Evolutionary conservation across 1,139 yeast genomes (phyloP), one percentile per base, ranked within the genome.

Genomic region (Candida buenavistaensis): DNA sequence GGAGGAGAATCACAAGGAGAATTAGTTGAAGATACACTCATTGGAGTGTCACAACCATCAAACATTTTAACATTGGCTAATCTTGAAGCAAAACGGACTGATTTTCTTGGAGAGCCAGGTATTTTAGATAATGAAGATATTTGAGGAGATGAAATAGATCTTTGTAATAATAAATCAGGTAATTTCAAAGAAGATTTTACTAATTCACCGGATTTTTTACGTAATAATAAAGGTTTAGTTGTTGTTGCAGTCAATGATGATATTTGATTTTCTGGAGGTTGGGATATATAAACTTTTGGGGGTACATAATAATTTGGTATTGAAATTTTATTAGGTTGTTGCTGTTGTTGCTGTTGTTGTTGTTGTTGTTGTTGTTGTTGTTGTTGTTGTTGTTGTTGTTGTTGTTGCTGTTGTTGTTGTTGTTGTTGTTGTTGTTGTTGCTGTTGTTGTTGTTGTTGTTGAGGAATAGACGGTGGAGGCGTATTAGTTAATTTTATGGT

Each of bases 1-100:
- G 54, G 53, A 2, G 71, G 71, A 3, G 72, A 63, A 26, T 57
- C 59, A 25, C 54, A 36, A 1, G 73, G 73, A 15, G 68, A 53
- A 41, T 52, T 55, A 20, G 58, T 59, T 10, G 62, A 55, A 9
- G 69, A 62, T 2, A 69, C 72, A 2, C 63, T 50, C 12, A 60
- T 50, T 1, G 75, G 75, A 30, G 67, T 56, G 30, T 65, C 72
- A n/a, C 50, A 50, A 3, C 72, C 73, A 41, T 68, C 64, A 47
- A 69, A 69, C 57, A 57, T 59, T 46, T 64, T 66, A 43, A 68
- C 55, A 33, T 65, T 63, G 25, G 61, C 60, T 35, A 66, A 53
- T 24, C 64, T 46, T 17, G 61, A 45, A 3, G 72, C 72, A 52
- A 66, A 66, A 16, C 69, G 46, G 14, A 66, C 72, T 4, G 62